A percentile compares a stretch with the other conserved stretches of the same genome.
Evolutionary conservation across 495 filamentous ascomycete genomes (phyloP).

Genomic region (Talaromyces thailandensis): DNA sequence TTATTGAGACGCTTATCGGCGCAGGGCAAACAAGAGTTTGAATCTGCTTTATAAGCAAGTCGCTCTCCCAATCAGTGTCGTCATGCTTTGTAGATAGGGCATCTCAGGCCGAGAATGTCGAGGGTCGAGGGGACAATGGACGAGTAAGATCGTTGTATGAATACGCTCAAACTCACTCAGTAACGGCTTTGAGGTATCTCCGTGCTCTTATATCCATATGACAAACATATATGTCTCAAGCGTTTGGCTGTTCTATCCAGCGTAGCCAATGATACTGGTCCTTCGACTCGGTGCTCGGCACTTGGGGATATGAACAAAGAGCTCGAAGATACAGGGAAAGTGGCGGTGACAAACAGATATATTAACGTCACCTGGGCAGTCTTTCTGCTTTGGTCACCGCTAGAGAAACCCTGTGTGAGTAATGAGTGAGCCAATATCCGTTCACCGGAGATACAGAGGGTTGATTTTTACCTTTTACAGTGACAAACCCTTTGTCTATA

Average conservation of each 20-base stretch:
- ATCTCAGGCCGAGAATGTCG: not conserved
- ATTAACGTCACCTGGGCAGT: not conserved
- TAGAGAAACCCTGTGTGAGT: not conserved
- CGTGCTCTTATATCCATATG: not conserved
- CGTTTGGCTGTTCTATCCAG: not conserved
- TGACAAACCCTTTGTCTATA: not conserved
- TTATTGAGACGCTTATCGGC: not conserved
- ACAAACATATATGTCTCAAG: not conserved
- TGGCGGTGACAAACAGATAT: not conserved
- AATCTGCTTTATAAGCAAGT: not conserved
- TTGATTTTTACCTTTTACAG: not conserved
- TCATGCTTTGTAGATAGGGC: not conserved
- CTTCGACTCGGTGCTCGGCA: too few relatives aligned
- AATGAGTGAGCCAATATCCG: not conserved
- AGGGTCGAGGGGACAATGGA: too few relatives aligned
- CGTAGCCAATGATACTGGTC: not conserved
- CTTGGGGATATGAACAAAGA: not conserved
- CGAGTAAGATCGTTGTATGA: not conserved
- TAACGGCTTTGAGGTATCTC: not conserved
- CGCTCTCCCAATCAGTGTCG: not conserved
- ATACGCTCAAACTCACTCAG: not conserved
- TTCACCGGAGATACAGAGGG: not conserved
- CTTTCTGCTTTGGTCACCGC: not conserved
- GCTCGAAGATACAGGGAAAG: too few relatives aligned
- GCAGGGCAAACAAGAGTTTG: not conserved